These are phyloP conservation scores for Cyberlindnera samutprakarnensis DNA, from an alignment of 805 yeast species.

Conservation along the genomic window DNA sequence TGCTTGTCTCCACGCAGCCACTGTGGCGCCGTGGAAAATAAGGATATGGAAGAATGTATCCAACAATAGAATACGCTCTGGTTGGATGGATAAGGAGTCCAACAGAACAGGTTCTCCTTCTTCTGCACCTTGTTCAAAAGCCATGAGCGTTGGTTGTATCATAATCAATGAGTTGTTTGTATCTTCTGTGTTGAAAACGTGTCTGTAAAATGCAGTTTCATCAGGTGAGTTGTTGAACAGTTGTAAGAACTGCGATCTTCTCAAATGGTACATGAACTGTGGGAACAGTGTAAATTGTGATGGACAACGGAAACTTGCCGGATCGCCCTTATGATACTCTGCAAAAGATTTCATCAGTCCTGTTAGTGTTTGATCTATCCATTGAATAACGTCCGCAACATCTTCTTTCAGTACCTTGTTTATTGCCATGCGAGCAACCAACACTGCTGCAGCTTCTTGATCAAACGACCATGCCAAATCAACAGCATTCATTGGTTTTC, in stretches of 20 bases:
- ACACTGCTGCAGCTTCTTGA: constrained; percentile 62
- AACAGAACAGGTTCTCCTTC: constrained; percentile 60
- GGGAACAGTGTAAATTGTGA: constrained; percentile 48
- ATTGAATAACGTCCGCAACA: constrained; percentile 35
- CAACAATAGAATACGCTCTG: constrained; percentile 46
- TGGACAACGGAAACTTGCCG: constrained; percentile 43
- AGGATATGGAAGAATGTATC: constrained; percentile 67
- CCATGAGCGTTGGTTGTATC: constrained; percentile 63
- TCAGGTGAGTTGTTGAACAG: constrained; percentile 68
- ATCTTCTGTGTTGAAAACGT: constrained; percentile 55
- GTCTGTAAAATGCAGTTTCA: constrained; percentile 60
- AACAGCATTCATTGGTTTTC: constrained; percentile 34
- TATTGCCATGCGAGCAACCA: constrained; percentile 49
- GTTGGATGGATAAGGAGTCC: constrained; percentile 56
- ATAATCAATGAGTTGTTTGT: constrained; percentile 51
- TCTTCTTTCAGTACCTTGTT: constrained; percentile 24
- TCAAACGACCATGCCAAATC: constrained; percentile 46
- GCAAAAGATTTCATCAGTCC: constrained; percentile 41
- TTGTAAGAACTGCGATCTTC: constrained; percentile 59
- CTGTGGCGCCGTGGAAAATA: constrained; percentile 57
- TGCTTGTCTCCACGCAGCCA: constrained; percentile 60
- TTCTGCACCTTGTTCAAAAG: constrained; percentile 35
- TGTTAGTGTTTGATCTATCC: constrained; percentile 40
- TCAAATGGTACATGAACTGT: constrained; percentile 58
- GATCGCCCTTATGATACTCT: constrained; percentile 38